Base-by-base conservation (phyloP, 2,329 filamentous ascomycete species). In the Macroventuria anomochaeta region DNA sequence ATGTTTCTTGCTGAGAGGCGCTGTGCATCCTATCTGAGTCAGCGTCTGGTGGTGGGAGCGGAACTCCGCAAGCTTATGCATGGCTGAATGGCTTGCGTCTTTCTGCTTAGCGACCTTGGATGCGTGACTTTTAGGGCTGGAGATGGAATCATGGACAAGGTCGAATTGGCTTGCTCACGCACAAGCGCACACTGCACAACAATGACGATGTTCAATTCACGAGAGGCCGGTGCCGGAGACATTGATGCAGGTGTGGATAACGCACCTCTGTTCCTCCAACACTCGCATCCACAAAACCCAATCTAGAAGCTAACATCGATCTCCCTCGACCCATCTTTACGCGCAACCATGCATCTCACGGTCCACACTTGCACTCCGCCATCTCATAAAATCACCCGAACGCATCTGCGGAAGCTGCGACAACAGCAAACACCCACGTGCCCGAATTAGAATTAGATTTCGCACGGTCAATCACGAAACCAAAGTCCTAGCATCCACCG, bases 371-470 rank as follows among this genome's bases (percentile, higher is more conserved):
- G 23, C 32, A 25, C 44, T 12, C 36, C 13, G 8, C 21, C 31
- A 13, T 26, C 18, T 31, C 20, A 18, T 25, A 21, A 21, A 25
- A 25, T 13, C 11, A 12, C 3, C 5, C 6, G 12, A 48, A 25
- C 12, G 37, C 38, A 38, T 33, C 37, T 33, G 25, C 20, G 23
- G n/a, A 37, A 42, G 15, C 32, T 43, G 43, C 42, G 38, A 43
- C 50, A 42, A 33, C 13, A 48, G 28, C 23, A 29, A 32, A 33
- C 33, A 48, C 43, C 43, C 51, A 54, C 51, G 51, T 54, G 51
- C 51, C 51, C 40, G n/a, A 49, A 40, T 15, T 49, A 49, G 44
- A 48, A 44, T 31, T 25, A 39, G 33, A 39, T 21, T 54, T 28
- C 51, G 44, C 51, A 48, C 28, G 25, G 21, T 46, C 39, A 20